Evolutionary conservation across 2,329 filamentous ascomycete species (phyloP).

Genomic region (Cladophialophora carrionii): DNA sequence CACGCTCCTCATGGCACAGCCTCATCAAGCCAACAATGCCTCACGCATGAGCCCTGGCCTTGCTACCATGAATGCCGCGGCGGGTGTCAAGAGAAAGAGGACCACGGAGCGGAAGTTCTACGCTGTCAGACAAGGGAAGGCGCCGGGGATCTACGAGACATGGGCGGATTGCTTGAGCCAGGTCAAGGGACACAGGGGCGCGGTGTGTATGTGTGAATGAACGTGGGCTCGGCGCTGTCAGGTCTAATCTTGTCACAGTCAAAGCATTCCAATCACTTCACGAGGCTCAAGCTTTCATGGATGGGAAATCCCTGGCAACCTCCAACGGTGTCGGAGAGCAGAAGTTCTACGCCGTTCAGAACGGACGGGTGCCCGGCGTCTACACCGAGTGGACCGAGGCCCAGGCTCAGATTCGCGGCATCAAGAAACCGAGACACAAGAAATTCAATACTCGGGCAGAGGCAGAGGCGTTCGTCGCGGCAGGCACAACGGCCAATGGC

Average conservation of each 20-base stretch:
- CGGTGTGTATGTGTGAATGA: conserved; percentile 63
- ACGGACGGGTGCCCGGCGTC: conserved; percentile 62
- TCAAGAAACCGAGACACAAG: conserved; percentile 69
- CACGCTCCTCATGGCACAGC: conserved; percentile 32
- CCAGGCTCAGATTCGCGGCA: conserved; percentile 72
- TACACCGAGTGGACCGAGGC: conserved; percentile 71
- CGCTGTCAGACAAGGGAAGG: conserved; percentile 63
- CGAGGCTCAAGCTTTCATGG: conserved; percentile 79
- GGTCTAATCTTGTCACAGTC: conserved; percentile 55
- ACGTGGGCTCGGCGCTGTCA: conserved; percentile 8
- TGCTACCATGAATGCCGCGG: conserved; percentile 25
- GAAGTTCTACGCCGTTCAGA: conserved; percentile 63
- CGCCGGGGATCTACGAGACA: conserved; percentile 65
- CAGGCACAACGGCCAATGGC: conserved; percentile 40
- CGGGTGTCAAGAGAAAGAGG: conserved; percentile 58
- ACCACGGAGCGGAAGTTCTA: conserved; percentile 61
- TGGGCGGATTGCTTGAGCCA: conserved; percentile 67
- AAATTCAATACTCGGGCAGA: conserved; percentile 70
- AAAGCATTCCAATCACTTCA: conserved; percentile 74
- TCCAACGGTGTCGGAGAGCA: conserved; percentile 44
- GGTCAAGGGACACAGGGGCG: conserved; percentile 66
- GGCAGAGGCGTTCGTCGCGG: conserved; percentile 74
- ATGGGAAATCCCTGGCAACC: conserved; percentile 57
- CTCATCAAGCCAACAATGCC: conserved; percentile 22
- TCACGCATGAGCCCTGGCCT: conserved; percentile 25